phyloP scores from a whole-genome alignment of 768 basidiomycete species.

The Kondoa malvinella region DNA sequence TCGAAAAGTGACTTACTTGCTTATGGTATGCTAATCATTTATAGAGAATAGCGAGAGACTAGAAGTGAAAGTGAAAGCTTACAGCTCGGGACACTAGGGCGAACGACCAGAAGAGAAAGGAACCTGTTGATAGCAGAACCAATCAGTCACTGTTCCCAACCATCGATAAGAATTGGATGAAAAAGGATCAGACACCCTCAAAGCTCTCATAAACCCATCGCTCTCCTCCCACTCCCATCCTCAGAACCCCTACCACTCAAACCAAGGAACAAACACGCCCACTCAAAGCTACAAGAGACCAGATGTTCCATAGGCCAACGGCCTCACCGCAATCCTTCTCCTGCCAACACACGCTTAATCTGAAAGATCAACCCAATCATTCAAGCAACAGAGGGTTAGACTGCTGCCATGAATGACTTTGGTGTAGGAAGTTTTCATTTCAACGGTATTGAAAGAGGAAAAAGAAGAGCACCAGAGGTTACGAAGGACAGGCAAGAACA shows the following conservation, averaged over 20 bases:
- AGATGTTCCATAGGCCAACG: not conserved
- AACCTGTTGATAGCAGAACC: not conserved
- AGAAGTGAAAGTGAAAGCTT: not conserved
- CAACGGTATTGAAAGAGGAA: not conserved
- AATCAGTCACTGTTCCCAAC: not conserved
- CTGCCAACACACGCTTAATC: not conserved
- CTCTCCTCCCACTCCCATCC: not conserved
- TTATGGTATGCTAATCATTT: not conserved
- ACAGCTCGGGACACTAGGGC: not conserved
- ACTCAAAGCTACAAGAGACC: not conserved
- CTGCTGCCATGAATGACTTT: not conserved
- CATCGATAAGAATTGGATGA: not conserved
- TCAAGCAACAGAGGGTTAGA: not conserved
- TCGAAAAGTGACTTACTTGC: not conserved
- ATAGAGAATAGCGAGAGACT: not conserved
- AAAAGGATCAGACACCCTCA: not conserved
- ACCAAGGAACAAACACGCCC: not conserved
- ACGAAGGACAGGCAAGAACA: not conserved
- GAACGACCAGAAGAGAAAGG: not conserved
- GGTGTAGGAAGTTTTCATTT: not conserved
- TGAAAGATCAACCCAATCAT: not conserved
- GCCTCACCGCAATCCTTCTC: not conserved
- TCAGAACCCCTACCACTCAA: not conserved
- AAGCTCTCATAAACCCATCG: not conserved
- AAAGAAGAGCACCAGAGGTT: not conserved